Base-by-base conservation (phyloP, 768 basidiomycete genomes). In the Daedaleopsis nitida region DNA sequence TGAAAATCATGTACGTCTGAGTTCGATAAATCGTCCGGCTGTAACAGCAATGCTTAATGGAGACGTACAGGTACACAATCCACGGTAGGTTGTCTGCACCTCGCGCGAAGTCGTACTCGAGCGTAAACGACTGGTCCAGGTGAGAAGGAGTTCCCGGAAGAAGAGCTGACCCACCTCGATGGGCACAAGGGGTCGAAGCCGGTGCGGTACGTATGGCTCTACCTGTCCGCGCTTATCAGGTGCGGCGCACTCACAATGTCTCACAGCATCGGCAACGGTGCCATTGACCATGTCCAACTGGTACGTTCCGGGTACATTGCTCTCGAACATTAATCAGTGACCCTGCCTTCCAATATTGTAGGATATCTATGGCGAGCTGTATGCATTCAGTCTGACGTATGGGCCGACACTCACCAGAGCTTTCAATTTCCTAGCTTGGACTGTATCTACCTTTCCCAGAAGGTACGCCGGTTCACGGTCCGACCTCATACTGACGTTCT, bases 331-430 rank as follows among this genome's bases (percentile, higher is more conserved):
- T 32, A 7, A 32, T 32, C 27, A 7, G 4, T 32, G 27, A 32
- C 7, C n/a, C n/a, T n/a, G n/a, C n/a, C n/a, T 32, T 3, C 27
- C 7, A 7, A 32, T 32, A 32, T 32, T 7, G 1, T 63, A 94
- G 93, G 96, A 99, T 72, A 98, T 99, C 57, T 98, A 98, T 66
- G 96, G 96, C 35, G 96, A 97, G 76, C 74, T 95, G 92, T 92
- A 72, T 66, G 83, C 35, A n/a, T 23, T 39, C 10, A 6, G 27
- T 32, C 27, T 32, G 27, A 32, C 27, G 27, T 7, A 32, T 52
- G 5, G 47, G 12, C 17, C 24, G 23, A 19, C 21, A 23, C 32
- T 13, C 3, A 32, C 3, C 27, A 3, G 27, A 32, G 7, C 16
- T 3, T 45, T 16, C 6, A 0, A 13, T 16, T n/a, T 21, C 1